Percentiles rank a stretch among this genome's conserved stretches.
These are phyloP conservation scores for Asclepias syriaca DNA, from an alignment of 257 asterid species.

Conservation along the genomic window DNA sequence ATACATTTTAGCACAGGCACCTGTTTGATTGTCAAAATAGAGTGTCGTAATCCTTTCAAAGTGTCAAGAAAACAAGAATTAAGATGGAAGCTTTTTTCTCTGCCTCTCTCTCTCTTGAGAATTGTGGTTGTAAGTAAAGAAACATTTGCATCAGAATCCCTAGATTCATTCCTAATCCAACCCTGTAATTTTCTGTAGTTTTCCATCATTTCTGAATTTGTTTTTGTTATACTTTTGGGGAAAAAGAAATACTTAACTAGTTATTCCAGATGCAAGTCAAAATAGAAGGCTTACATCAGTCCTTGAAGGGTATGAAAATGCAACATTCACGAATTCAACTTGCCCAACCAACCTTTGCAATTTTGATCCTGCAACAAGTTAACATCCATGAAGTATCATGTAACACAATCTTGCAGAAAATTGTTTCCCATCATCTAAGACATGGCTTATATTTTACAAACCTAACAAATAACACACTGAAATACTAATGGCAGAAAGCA, in stretches of 20 bases:
- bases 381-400: constrained; percentile 11
- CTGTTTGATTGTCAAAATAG: constrained; percentile 37
- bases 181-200: neutral
- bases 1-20: constrained; percentile 60
- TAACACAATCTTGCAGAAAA: constrained; percentile 3
- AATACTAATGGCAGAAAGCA: constrained; percentile 12
- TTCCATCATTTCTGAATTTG: neutral
- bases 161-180: neutral
- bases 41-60: neutral
- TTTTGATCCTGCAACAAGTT: constrained; percentile 50
- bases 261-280: neutral
- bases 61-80: constrained; percentile 1
- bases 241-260: neutral
- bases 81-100: neutral
- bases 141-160: neutral
- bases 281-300: constrained; percentile 40
- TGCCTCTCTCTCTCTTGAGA: neutral
- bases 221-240: neutral
- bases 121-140: neutral
- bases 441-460: neutral
- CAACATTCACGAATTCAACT: constrained; percentile 60
- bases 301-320: constrained; percentile 80
- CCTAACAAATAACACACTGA: neutral
- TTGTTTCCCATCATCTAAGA: neutral
- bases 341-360: constrained; percentile 65